These are phyloP conservation scores for Phytophthora tubulina DNA, from an alignment of 352 stramenopile genomes.

Conservation along the genomic window DNA sequence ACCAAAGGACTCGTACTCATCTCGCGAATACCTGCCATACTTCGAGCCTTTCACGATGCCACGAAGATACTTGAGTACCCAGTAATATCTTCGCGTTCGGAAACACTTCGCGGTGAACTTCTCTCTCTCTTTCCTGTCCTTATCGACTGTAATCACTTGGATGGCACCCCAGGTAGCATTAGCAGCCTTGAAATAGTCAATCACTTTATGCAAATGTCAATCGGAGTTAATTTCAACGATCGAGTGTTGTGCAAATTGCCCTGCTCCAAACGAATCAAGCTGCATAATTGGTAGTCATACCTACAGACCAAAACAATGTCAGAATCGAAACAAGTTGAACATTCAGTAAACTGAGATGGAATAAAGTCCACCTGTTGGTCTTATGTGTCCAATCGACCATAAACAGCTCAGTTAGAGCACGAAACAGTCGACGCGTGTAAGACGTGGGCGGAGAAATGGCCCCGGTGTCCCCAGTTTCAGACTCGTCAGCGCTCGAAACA, in stretches of 20 bases:
- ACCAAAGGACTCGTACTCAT: no score
- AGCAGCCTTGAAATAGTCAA: neutral
- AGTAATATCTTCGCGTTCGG: neutral
- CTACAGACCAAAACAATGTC: neutral
- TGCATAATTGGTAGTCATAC: neutral
- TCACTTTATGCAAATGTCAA: neutral
- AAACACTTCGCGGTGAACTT: neutral
- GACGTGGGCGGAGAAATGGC: no score
- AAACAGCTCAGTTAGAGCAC: no score
- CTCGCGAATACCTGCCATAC: no score
- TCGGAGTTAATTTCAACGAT: neutral
- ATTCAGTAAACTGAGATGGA: no score
- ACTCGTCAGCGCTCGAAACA: no score
- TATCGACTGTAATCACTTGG: neutral
- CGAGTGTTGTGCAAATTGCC: neutral
- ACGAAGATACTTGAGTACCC: slow-evolving; percentile 1
- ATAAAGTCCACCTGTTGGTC: no score
- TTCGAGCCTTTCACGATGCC: neutral
- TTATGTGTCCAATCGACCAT: no score
- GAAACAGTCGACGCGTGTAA: no score
- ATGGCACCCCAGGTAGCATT: neutral
- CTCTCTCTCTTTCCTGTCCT: neutral
- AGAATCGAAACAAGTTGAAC: no score
- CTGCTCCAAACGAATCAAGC: neutral
- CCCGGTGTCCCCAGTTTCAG: no score